Conservation (phyloP, 495 filamentous ascomycete species). For the Aeminium ludgeri region DNA sequence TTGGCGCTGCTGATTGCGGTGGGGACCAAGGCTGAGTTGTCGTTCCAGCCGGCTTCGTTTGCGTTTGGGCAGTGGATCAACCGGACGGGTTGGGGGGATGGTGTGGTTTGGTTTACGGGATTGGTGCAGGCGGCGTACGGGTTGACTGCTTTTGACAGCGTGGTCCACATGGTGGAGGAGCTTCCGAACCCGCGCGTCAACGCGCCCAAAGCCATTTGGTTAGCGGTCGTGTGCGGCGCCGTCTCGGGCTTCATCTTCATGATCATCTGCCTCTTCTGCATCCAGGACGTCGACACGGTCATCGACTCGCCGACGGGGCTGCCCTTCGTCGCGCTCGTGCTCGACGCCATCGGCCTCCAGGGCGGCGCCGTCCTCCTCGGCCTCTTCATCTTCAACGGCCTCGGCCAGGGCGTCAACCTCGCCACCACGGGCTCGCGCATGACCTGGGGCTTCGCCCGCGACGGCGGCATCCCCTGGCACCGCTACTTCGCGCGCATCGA, state of each 20-base stretch:
- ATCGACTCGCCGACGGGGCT: background rate
- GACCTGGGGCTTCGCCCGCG: slow-evolving; percentile 36
- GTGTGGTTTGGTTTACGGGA: too few relatives aligned
- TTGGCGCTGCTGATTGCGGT: too few relatives aligned
- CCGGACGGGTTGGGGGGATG: too few relatives aligned
- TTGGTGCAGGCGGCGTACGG: too few relatives aligned
- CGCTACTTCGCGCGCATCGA: slow-evolving; percentile 2
- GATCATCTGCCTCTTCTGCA: background rate
- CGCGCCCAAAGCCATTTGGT: background rate
- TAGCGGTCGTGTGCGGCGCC: background rate
- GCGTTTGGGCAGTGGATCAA: too few relatives aligned
- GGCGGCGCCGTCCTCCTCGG: background rate
- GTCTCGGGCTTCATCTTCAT: background rate
- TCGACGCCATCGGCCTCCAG: background rate
- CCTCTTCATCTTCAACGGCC: background rate
- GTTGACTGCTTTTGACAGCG: background rate
- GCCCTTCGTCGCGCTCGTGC: background rate
- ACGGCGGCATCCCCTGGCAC: slow-evolving; percentile 30
- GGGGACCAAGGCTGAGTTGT: too few relatives aligned
- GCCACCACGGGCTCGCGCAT: slow-evolving; percentile 27
- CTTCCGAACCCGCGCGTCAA: background rate
- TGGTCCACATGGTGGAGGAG: background rate
- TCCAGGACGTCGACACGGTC: background rate
- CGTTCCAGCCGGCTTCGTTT: too few relatives aligned
- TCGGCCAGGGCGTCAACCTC: slow-evolving; percentile 12